Percentiles rank a stretch among this genome's conserved stretches.
These are phyloP conservation scores for Entonaema liquescens DNA, from an alignment of 495 filamentous ascomycete genomes.

Conservation along the genomic window DNA sequence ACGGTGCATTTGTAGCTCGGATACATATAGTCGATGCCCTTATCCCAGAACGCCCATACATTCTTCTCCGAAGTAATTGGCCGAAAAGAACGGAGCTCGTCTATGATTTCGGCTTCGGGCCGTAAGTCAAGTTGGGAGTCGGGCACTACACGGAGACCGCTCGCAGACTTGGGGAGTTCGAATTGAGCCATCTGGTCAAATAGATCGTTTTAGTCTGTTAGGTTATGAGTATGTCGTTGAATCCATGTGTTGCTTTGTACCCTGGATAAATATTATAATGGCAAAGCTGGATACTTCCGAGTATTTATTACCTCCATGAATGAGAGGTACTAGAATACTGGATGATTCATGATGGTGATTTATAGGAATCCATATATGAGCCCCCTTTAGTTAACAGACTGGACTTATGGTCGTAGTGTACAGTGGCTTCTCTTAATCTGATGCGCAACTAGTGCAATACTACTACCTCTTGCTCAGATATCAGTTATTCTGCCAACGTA, in stretches of 20 bases:
- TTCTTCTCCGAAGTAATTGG: slow-evolving; percentile 53
- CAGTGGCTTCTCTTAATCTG: neutral
- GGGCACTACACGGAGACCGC: neutral
- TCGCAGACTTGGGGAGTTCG: neutral
- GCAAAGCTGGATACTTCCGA: neutral
- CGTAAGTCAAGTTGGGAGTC: slow-evolving; percentile 30
- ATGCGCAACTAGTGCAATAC: neutral
- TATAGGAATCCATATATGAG: neutral
- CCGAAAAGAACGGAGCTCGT: slow-evolving; percentile 27
- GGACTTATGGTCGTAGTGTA: neutral
- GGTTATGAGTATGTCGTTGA: neutral
- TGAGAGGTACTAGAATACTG: neutral
- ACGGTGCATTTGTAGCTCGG: slow-evolving; percentile 49
- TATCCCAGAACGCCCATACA: slow-evolving; percentile 58
- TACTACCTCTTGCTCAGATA: neutral
- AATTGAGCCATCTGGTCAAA: neutral
- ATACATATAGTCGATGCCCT: slow-evolving; percentile 47
- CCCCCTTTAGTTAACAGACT: neutral
- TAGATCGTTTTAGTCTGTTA: neutral
- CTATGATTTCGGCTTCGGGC: slow-evolving; percentile 31
- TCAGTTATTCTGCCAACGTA: neutral
- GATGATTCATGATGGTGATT: neutral
- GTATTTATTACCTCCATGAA: neutral
- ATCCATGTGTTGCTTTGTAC: neutral
- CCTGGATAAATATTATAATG: no score